Evolutionary conservation across 768 basidiomycete genomes (phyloP).

Genomic region (Lyophyllum atratum): DNA sequence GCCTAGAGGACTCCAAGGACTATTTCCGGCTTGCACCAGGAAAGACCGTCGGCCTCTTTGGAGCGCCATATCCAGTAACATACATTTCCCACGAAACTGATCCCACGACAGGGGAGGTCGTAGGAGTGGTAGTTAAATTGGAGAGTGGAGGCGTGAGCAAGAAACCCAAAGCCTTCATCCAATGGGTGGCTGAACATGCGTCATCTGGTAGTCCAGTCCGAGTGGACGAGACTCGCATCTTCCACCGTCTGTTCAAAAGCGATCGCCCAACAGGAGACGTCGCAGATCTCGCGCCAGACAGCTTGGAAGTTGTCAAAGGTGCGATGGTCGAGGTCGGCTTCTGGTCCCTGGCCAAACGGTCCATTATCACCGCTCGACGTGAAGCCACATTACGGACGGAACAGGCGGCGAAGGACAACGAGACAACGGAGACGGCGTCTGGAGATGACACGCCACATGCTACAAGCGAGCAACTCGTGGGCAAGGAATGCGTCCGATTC

Average conservation of each 20-base stretch:
- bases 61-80: slow-evolving; percentile 89
- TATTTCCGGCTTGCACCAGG: slow-evolving; percentile 98
- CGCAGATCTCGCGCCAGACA: slow-evolving; percentile 82
- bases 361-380: slow-evolving; percentile 61
- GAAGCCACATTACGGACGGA: slow-evolving; percentile 67
- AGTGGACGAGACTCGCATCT: slow-evolving; percentile 89
- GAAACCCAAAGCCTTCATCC: slow-evolving; percentile 94
- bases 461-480: slow-evolving; percentile 78
- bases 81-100: slow-evolving; percentile 89
- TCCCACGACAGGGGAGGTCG: slow-evolving; percentile 67
- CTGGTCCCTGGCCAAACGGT: slow-evolving; percentile 75
- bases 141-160: slow-evolving; percentile 67
- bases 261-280: slow-evolving; percentile 88
- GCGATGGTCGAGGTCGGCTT: slow-evolving; percentile 91
- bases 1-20: slow-evolving; percentile 86
- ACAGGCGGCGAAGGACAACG: slow-evolving; percentile 54
- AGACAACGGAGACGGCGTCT: slow-evolving; percentile 27
- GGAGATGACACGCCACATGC: slow-evolving; percentile 66
- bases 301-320: slow-evolving; percentile 75
- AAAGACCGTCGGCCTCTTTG: slow-evolving; percentile 95
- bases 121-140: slow-evolving; percentile 76
- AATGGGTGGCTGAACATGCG: slow-evolving; percentile 92
- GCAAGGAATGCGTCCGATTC: slow-evolving; percentile 93
- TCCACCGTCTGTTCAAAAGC: slow-evolving; percentile 92
- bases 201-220: slow-evolving; percentile 78